Evolutionary conservation across 768 basidiomycete species (phyloP).

Genomic region (Udeniomyces megalosporus): DNA sequence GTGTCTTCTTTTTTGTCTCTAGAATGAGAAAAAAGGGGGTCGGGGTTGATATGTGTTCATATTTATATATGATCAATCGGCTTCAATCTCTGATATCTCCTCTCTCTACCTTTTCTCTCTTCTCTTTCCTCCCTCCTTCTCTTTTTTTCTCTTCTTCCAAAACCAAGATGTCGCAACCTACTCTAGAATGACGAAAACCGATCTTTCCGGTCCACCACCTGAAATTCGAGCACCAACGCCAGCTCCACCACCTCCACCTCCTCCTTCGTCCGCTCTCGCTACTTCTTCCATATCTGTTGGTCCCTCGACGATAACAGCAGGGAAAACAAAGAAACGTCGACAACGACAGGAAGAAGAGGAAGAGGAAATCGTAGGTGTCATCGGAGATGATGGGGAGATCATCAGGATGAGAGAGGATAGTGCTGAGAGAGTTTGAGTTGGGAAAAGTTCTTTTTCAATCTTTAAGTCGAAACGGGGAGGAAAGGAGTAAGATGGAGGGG

Average conservation of each 20-base stretch:
- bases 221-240: neutral
- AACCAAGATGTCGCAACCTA: slow-evolving; percentile 4
- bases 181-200: slow-evolving; percentile 8
- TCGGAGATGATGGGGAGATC: slow-evolving; percentile 4
- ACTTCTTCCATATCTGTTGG: neutral
- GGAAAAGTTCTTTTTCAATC: neutral
- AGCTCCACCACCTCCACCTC: neutral
- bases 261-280: neutral
- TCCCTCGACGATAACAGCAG: neutral
- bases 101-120: neutral
- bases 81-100: neutral
- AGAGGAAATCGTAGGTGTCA: slow-evolving; percentile 12
- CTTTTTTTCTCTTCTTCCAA: neutral
- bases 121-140: neutral
- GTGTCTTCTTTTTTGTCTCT: neutral
- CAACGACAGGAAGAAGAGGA: neutral
- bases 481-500: neutral
- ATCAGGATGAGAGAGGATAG: neutral
- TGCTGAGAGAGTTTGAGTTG: neutral
- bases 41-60: neutral
- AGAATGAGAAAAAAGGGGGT: too few species aligned
- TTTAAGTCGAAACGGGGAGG: neutral
- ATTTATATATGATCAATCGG: neutral
- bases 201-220: slow-evolving; percentile 10
- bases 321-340: neutral